Conservation (phyloP, 805 yeast genomes). For the Pichia insulana region DNA sequence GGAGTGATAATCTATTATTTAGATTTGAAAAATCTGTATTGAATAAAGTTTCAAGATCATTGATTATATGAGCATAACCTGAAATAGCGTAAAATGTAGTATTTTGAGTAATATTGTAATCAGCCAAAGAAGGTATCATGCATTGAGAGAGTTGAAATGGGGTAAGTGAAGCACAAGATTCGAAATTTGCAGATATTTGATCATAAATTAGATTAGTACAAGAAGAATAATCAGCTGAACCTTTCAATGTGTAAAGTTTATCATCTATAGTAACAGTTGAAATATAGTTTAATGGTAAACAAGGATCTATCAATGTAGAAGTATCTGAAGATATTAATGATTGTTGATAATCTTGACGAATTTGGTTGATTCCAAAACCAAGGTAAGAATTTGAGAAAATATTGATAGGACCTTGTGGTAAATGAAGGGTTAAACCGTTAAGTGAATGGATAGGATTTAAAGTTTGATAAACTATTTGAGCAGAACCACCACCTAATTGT, state of each 20-base stretch:
- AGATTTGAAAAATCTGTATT: neutral
- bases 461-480: constrained; percentile 60
- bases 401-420: constrained; percentile 28
- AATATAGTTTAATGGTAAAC: constrained; percentile 41
- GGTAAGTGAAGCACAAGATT: neutral
- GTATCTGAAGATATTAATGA: constrained; percentile 9
- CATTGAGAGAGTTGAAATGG: neutral
- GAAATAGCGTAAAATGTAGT: constrained; percentile 57
- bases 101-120: constrained; percentile 41
- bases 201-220: constrained; percentile 39
- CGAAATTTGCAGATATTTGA: neutral
- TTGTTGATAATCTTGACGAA: constrained; percentile 38
- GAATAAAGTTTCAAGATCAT: constrained; percentile 32
- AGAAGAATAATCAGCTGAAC: constrained; percentile 41
- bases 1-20: neutral
- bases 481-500: constrained; percentile 60
- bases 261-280: constrained; percentile 12
- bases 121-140: constrained; percentile 16
- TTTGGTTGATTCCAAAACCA: constrained; percentile 55
- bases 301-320: constrained; percentile 37
- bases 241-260: constrained; percentile 29
- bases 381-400: constrained; percentile 49
- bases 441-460: constrained; percentile 34
- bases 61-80: constrained; percentile 58
- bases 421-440: constrained; percentile 36